Conservation (phyloP, 148 eudicot species). For the Vaccinium darrowii region DNA sequence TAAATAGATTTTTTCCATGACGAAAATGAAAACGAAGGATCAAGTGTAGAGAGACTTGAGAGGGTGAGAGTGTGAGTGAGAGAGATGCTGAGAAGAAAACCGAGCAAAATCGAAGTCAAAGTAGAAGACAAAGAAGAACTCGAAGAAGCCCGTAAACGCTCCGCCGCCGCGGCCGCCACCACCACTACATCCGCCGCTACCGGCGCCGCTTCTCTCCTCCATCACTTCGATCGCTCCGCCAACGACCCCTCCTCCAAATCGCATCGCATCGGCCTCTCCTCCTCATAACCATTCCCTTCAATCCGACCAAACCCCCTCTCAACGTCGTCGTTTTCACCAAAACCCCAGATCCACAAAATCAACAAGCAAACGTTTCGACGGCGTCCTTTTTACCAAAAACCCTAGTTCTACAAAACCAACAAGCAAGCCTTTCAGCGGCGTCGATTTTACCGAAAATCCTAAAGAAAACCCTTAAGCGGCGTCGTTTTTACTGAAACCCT, state of each 20-base stretch:
- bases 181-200: slow-evolving; percentile 39
- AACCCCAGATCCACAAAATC: background rate
- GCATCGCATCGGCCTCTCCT: slow-evolving; percentile 68
- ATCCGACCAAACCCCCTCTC: background rate
- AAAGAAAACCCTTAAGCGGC: background rate
- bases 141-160: slow-evolving; percentile 56
- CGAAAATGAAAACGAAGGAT: background rate
- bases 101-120: slow-evolving; percentile 70
- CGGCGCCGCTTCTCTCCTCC: slow-evolving; percentile 55
- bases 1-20: too few relatives aligned
- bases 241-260: slow-evolving; percentile 45
- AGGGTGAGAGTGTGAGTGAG: background rate
- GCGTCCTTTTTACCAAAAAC: background rate
- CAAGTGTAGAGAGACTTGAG: too few relatives aligned
- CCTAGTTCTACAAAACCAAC: background rate
- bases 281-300: background rate
- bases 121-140: slow-evolving; percentile 85
- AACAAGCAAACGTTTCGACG: background rate
- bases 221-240: slow-evolving; percentile 63
- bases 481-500: background rate
- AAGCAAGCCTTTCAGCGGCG: background rate
- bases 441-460: background rate
- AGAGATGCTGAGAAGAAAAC: slow-evolving; percentile 66
- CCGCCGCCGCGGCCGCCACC: slow-evolving; percentile 36
- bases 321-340: too few relatives aligned